Evolutionary conservation across 371 early-diverging fungal species (phyloP).

Genomic region (Mucor saturninus): DNA sequence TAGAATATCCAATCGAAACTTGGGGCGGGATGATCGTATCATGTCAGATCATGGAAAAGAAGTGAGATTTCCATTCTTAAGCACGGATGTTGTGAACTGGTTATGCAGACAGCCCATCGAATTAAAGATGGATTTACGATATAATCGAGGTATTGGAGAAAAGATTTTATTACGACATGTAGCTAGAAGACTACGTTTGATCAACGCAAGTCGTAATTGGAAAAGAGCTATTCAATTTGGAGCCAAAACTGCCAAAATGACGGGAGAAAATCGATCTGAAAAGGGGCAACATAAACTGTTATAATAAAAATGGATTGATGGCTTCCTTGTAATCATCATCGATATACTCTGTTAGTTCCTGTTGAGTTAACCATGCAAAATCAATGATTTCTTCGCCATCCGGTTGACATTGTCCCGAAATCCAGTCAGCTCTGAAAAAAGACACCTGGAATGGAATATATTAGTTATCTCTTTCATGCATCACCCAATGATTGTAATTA

Average conservation of each 20-base stretch:
- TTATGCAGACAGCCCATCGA: slow-evolving; percentile 76
- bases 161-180: slow-evolving; percentile 84
- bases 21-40: slow-evolving; percentile 93
- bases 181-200: slow-evolving; percentile 61
- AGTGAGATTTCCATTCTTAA: slow-evolving; percentile 90
- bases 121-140: slow-evolving; percentile 82
- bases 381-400: slow-evolving; percentile 68
- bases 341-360: slow-evolving; percentile 70
- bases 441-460: slow-evolving; percentile 26
- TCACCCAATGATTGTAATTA: slow-evolving; percentile 2
- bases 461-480: background rate
- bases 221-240: slow-evolving; percentile 98
- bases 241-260: slow-evolving; percentile 94
- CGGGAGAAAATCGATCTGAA: slow-evolving; percentile 59
- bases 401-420: slow-evolving; percentile 57
- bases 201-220: slow-evolving; percentile 60
- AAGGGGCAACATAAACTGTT: slow-evolving; percentile 63
- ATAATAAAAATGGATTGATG: slow-evolving; percentile 12
- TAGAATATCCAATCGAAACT: slow-evolving; percentile 84
- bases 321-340: slow-evolving; percentile 26
- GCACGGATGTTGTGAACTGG: slow-evolving; percentile 70
- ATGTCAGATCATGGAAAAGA: slow-evolving; percentile 89
- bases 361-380: slow-evolving; percentile 85
- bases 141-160: slow-evolving; percentile 86
- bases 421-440: slow-evolving; percentile 39